Percentiles rank a stretch among this genome's conserved stretches.
These are phyloP conservation scores for Annulohypoxylon nitens DNA, from an alignment of 495 filamentous ascomycete species.

Conservation along the genomic window DNA sequence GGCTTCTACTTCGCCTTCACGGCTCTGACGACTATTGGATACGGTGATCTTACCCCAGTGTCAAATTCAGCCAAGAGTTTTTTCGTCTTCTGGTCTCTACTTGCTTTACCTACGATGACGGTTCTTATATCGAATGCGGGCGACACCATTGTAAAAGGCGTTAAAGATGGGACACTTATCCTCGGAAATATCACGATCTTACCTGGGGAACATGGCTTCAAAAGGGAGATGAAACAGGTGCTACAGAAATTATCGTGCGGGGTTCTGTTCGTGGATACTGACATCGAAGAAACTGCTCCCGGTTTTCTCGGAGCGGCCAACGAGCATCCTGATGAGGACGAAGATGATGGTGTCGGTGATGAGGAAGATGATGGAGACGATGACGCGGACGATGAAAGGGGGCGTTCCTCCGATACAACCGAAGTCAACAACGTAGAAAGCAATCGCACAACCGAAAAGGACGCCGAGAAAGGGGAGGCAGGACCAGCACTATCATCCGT, in stretches of 20 bases:
- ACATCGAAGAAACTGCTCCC: slow-evolving; percentile 51
- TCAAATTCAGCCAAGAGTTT: slow-evolving; percentile 81
- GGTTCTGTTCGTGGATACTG: slow-evolving; percentile 51
- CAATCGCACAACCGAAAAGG: slow-evolving; percentile 25
- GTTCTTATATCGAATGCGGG: slow-evolving; percentile 88
- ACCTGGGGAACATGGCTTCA: slow-evolving; percentile 72
- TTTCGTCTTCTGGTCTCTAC: slow-evolving; percentile 90
- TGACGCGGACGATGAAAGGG: slow-evolving; percentile 30
- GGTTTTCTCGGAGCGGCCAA: slow-evolving; percentile 60
- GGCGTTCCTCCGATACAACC: slow-evolving; percentile 34
- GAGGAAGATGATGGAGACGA: slow-evolving; percentile 33
- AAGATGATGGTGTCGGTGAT: slow-evolving; percentile 39
- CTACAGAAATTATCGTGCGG: slow-evolving; percentile 56
- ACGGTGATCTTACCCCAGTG: slow-evolving; percentile 79
- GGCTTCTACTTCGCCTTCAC: slow-evolving; percentile 85
- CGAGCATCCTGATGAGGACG: slow-evolving; percentile 33
- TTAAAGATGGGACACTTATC: slow-evolving; percentile 77
- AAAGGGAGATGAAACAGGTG: slow-evolving; percentile 55
- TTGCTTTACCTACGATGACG: slow-evolving; percentile 85
- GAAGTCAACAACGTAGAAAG: slow-evolving; percentile 44
- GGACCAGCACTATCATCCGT: not conserved
- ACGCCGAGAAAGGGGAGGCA: slow-evolving; percentile 35
- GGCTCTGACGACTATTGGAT: slow-evolving; percentile 85
- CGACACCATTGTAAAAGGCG: slow-evolving; percentile 77
- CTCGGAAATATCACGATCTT: slow-evolving; percentile 81